phyloP scores from a whole-genome alignment of 805 yeast genomes.

The Yarrowia yakushimensis region DNA sequence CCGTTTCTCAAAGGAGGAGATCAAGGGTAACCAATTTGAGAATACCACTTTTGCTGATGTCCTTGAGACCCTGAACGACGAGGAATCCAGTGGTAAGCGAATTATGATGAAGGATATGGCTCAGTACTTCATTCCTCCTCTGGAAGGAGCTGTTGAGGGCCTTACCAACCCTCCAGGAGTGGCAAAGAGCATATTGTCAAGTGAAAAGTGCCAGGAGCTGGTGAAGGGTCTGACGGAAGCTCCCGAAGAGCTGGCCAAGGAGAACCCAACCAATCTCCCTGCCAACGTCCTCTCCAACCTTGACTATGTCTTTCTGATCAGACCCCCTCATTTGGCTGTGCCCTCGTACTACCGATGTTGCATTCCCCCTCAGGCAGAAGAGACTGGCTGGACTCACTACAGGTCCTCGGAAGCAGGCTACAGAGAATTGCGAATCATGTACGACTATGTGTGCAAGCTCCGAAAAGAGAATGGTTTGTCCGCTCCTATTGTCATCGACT shows the following conservation, averaged over 20 bases:
- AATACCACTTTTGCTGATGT: slow-evolving; percentile 29
- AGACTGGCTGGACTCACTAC: slow-evolving; percentile 33
- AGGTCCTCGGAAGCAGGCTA: slow-evolving; percentile 32
- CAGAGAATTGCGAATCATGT: slow-evolving; percentile 30
- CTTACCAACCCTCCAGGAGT: not conserved
- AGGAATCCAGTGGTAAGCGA: slow-evolving; percentile 23
- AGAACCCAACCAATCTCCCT: slow-evolving; percentile 32
- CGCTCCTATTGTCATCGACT: slow-evolving; percentile 30
- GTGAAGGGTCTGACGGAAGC: slow-evolving; percentile 6
- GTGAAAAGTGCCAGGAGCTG: not conserved
- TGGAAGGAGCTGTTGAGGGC: not conserved
- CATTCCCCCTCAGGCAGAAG: slow-evolving; percentile 31
- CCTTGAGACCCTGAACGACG: slow-evolving; percentile 20
- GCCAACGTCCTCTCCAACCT: slow-evolving; percentile 26
- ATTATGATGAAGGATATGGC: slow-evolving; percentile 34
- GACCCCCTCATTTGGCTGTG: slow-evolving; percentile 33
- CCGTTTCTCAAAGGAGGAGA: slow-evolving; percentile 28
- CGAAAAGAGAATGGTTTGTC: slow-evolving; percentile 9
- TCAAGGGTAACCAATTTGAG: slow-evolving; percentile 23
- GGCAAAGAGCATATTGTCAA: not conserved
- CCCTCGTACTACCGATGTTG: slow-evolving; percentile 33
- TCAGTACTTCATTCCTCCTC: slow-evolving; percentile 34
- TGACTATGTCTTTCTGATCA: slow-evolving; percentile 30
- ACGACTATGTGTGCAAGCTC: slow-evolving; percentile 28
- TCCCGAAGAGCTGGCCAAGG: not conserved